A percentile compares a stretch with the other conserved stretches of the same genome.
Evolutionary conservation across 2,329 filamentous ascomycete species (phyloP).

Genomic region (Fusarium ramigenum): DNA sequence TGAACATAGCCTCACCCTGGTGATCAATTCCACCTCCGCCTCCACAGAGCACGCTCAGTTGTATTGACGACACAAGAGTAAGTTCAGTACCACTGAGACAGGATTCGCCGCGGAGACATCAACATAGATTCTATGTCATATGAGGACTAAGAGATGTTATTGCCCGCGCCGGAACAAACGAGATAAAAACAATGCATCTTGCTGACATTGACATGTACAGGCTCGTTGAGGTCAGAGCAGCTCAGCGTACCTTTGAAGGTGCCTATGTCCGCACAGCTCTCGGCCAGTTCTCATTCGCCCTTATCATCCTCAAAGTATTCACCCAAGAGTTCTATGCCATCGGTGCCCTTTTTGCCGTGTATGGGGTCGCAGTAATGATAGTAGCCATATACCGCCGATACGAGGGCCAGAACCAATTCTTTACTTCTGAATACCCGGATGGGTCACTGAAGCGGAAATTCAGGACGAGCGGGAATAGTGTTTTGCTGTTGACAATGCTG

Average conservation of each 20-base stretch:
- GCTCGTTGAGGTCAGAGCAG: slow-evolving; percentile 92
- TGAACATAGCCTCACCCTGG: slow-evolving; percentile 67
- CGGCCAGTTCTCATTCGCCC: slow-evolving; percentile 92
- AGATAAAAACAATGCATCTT: background rate
- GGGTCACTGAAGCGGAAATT: slow-evolving; percentile 61
- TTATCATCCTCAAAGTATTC: slow-evolving; percentile 93
- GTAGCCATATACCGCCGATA: slow-evolving; percentile 87
- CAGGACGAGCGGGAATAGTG: slow-evolving; percentile 71
- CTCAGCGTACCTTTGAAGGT: slow-evolving; percentile 96
- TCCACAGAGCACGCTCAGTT: slow-evolving; percentile 85
- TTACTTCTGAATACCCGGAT: slow-evolving; percentile 58
- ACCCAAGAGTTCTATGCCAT: slow-evolving; percentile 96
- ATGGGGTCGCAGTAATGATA: slow-evolving; percentile 84
- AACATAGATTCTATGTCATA: background rate
- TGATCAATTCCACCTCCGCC: slow-evolving; percentile 79
- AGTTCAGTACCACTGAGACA: slow-evolving; percentile 49
- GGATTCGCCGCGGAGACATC: background rate
- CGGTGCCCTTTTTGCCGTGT: slow-evolving; percentile 93
- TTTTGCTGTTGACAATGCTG: slow-evolving; percentile 64
- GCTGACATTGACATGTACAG: slow-evolving; percentile 46
- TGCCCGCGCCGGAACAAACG: background rate
- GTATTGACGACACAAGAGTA: slow-evolving; percentile 81
- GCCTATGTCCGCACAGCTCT: slow-evolving; percentile 96
- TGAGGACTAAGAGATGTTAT: background rate
- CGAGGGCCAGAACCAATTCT: slow-evolving; percentile 95